Evolutionary conservation across 805 yeast genomes (phyloP), one percentile per base, ranked within the genome.

Genomic region (Ogataea polymorpha): DNA sequence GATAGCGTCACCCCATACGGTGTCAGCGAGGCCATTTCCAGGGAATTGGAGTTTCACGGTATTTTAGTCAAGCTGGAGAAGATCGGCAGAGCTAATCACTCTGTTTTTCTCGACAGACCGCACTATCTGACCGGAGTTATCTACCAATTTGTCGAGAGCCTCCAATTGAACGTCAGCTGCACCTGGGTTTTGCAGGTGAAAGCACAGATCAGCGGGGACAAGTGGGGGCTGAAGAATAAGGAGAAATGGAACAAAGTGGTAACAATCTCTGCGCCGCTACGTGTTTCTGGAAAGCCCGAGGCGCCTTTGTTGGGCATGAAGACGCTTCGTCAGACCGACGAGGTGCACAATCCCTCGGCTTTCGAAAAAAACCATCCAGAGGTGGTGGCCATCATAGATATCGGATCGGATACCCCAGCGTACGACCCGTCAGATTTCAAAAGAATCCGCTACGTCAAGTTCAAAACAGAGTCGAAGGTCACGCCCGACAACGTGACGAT

Each of bases 191-290:
- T 84, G 38, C 70, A 75, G 46, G 69, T 78, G 13, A 75, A 79
- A 51, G 85, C 85, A 2, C 71, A 76, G 38, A 71, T 78, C 11
- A 72, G 78, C 18, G 84, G 83, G 2, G 84, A 77, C 51, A 84
- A 85, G 61, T 85, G 91, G 91, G 86, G 88, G 16, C 62, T 85
- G 48, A 84, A 84, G 59, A 85, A 84, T 54, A 85, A 82, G 55
- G 71, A 68, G 45, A 85, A 84, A 58, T 85, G 93, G 91, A 69
- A 71, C 55, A 65, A 70, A 24, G 67, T 79, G 6, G 68, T 69
- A 32, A 67, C 79, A 1, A 67, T 84, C 0, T 77, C 83, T 0
- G 48, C 61, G 44, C 70, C 66, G 34, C 63, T 78, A 13, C 50
- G 50, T 3, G 49, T 48, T 39, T 36, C 48, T 3, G 39, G 38